phyloP scores from a whole-genome alignment of 2,329 filamentous ascomycete genomes.

The Neopestalotiopsis sp. region DNA sequence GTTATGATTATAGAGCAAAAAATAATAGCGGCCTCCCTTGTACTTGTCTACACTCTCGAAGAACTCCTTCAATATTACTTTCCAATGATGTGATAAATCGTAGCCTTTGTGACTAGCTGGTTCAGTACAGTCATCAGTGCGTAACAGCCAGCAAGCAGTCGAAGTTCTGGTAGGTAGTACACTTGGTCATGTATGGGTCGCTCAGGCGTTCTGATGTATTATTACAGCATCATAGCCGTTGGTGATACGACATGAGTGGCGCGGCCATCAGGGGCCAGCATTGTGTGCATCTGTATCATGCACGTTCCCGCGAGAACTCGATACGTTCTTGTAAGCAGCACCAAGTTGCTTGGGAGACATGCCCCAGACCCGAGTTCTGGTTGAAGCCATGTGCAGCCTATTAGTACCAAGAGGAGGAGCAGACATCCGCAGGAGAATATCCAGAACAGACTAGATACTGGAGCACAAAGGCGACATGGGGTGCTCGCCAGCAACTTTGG shows the following conservation, averaged over 20 bases:
- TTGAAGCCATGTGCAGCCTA: too few relatives aligned
- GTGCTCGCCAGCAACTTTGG: not conserved
- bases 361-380: too few relatives aligned
- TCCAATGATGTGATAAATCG: not conserved
- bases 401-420: not conserved
- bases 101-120: not conserved
- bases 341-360: too few relatives aligned
- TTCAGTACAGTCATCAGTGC: not conserved
- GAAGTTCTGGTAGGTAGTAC: not conserved
- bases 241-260: not conserved
- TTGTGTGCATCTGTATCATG: not conserved
- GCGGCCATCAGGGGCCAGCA: not conserved
- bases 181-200: not conserved
- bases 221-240: not conserved
- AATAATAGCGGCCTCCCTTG: not conserved
- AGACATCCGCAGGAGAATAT: not conserved
- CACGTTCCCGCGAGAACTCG: not conserved
- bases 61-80: not conserved
- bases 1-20: not conserved
- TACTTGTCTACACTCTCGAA: too few relatives aligned
- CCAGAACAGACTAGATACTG: not conserved
- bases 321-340: not conserved
- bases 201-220: not conserved
- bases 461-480: not conserved
- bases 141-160: not conserved